These are phyloP conservation scores for Eucalyptus curtisii DNA, from an alignment of 345 rosid genomes.

Conservation along the genomic window DNA sequence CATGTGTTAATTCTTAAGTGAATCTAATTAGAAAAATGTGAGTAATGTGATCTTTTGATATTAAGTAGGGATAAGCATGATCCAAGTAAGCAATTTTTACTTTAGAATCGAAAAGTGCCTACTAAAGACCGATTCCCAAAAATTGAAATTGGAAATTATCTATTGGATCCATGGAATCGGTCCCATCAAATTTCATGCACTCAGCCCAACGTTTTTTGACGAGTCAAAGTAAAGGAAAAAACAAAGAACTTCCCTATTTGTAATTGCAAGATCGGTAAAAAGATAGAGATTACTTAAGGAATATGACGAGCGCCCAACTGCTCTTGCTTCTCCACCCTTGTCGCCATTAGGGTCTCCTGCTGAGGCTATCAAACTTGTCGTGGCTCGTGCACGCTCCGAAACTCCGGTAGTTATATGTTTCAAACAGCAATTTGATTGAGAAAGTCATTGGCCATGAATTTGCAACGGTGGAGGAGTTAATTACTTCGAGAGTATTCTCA, in stretches of 20 bases:
- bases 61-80: accelerated
- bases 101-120: too few species aligned
- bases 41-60: accelerated
- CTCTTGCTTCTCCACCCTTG: not conserved
- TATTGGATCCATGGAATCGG: accelerated
- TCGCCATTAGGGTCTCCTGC: accelerated
- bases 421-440: accelerated
- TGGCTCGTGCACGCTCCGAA: not conserved
- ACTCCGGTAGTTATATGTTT: not conserved
- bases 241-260: too few species aligned
- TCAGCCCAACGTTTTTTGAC: accelerated
- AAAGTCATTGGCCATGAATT: not conserved
- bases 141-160: too few species aligned
- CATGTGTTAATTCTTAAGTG: too few species aligned
- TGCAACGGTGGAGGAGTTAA: not conserved
- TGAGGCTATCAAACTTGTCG: not conserved
- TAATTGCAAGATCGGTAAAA: too few species aligned
- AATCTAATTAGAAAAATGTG: too few species aligned
- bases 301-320: not conserved
- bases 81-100: accelerated
- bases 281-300: not conserved
- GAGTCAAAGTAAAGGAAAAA: too few species aligned
- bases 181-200: too few species aligned
- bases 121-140: accelerated
- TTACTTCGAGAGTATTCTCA: not conserved